Conservation (phyloP, 768 basidiomycete genomes). For the Boletus reticulatus region DNA sequence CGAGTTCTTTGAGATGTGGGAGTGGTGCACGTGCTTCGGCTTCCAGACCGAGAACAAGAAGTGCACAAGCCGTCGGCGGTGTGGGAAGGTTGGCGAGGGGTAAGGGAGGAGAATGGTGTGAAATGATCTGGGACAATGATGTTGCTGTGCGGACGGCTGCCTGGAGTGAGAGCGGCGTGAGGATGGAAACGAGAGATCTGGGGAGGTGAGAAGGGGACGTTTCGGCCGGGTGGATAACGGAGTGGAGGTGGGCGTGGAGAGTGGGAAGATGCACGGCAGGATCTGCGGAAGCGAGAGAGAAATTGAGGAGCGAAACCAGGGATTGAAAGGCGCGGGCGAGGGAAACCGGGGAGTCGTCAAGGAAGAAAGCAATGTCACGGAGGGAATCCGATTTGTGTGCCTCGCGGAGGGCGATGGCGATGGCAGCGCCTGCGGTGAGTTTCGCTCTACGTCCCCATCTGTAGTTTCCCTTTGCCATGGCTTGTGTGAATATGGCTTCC, state of each 20-base stretch:
- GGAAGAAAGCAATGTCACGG: slow-evolving; percentile 63
- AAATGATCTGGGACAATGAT: slow-evolving; percentile 43
- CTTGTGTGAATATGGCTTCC: slow-evolving; percentile 64
- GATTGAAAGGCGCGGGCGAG: slow-evolving; percentile 56
- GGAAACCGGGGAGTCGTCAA: slow-evolving; percentile 49
- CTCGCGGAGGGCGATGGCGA: slow-evolving; percentile 72
- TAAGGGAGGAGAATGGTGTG: slow-evolving; percentile 38
- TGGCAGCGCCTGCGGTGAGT: slow-evolving; percentile 62
- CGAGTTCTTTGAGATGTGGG: slow-evolving; percentile 53
- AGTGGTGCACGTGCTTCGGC: slow-evolving; percentile 54
- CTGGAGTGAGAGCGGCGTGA: slow-evolving; percentile 40
- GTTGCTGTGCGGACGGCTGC: slow-evolving; percentile 42
- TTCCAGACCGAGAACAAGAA: slow-evolving; percentile 70
- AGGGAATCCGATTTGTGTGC: slow-evolving; percentile 65
- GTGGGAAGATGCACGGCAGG: slow-evolving; percentile 57
- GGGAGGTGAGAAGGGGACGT: slow-evolving; percentile 31
- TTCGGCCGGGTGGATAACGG: slow-evolving; percentile 35
- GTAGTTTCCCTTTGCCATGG: slow-evolving; percentile 54
- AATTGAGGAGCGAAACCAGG: slow-evolving; percentile 49
- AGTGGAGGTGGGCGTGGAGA: slow-evolving; percentile 52
- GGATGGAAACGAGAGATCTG: slow-evolving; percentile 34
- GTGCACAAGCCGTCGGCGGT: slow-evolving; percentile 59
- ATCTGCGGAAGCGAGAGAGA: slow-evolving; percentile 54
- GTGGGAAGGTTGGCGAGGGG: slow-evolving; percentile 41
- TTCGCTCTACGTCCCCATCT: slow-evolving; percentile 78